Evolutionary conservation across 192 early-diverging fungal species (phyloP).

Genomic region (Phlyctochytrium bullatum): DNA sequence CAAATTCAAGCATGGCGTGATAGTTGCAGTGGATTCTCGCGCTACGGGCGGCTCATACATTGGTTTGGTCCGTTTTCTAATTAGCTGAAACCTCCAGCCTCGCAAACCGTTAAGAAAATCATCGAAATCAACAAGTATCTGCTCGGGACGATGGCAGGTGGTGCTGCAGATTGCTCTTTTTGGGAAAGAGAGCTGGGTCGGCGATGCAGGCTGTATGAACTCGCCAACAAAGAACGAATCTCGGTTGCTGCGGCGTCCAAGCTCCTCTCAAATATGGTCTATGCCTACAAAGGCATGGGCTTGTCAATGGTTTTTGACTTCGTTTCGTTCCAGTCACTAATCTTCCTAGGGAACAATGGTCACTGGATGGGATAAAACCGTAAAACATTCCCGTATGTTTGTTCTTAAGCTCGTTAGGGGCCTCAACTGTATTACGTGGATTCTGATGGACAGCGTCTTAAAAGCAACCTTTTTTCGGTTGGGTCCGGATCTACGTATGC

Average conservation of each 20-base stretch:
- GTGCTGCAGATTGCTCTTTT: conserved; percentile 97
- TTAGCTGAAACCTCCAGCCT: conserved; percentile 50
- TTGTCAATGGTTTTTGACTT: conserved; percentile 77
- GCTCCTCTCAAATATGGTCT: conserved; percentile 94
- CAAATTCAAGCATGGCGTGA: conserved; percentile 90
- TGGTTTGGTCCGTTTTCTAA: conserved; percentile 48
- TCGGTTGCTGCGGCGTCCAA: conserved; percentile 98
- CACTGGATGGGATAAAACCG: conserved; percentile 94
- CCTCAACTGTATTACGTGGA: conserved; percentile 96
- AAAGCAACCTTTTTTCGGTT: conserved; percentile 89
- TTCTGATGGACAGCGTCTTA: conserved; percentile 86
- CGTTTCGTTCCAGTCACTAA: conserved; percentile 12
- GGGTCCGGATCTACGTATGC: conserved; percentile 99
- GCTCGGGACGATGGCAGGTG: conserved; percentile 98
- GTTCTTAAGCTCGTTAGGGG: conserved; percentile 45
- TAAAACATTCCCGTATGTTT: conserved; percentile 31
- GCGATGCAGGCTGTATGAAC: conserved; percentile 83
- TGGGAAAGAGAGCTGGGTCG: conserved; percentile 98
- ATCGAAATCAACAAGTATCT: conserved; percentile 99
- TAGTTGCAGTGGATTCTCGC: conserved; percentile 95
- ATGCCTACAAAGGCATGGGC: conserved; percentile 98
- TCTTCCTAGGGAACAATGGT: conserved; percentile 88
- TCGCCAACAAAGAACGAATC: conserved; percentile 98
- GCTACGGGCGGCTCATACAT: conserved; percentile 90
- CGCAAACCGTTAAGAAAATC: conserved; percentile 95